A percentile compares a stretch with the other conserved stretches of the same genome.
phyloP scores from a whole-genome alignment of 2,329 filamentous ascomycete species.

The Pseudogymnoascus sp. region DNA sequence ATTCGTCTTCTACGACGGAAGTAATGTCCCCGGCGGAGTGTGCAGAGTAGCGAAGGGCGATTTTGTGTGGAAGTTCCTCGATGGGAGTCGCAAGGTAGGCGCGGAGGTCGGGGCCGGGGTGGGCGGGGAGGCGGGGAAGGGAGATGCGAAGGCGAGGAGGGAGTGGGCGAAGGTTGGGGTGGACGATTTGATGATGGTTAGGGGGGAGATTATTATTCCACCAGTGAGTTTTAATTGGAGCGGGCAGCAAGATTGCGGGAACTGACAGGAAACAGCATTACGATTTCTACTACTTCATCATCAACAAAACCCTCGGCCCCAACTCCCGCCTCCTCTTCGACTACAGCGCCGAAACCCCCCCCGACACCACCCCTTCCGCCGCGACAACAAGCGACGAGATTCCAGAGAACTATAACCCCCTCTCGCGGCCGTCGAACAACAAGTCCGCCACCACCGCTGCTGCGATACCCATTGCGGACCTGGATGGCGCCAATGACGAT shows the following conservation, averaged over 20 bases:
- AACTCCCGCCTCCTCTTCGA: slow-evolving; percentile 68
- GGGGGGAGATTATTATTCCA: slow-evolving; percentile 84
- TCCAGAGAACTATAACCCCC: slow-evolving; percentile 31
- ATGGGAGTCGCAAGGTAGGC: slow-evolving; percentile 83
- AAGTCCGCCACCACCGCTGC: slow-evolving; percentile 19
- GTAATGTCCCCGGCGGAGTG: slow-evolving; percentile 75
- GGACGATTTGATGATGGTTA: slow-evolving; percentile 89
- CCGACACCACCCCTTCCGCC: slow-evolving; percentile 11
- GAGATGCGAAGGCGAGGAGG: slow-evolving; percentile 53
- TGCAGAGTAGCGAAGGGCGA: slow-evolving; percentile 92
- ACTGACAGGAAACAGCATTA: slow-evolving; percentile 62
- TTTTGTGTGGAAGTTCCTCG: slow-evolving; percentile 84
- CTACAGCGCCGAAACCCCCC: slow-evolving; percentile 51
- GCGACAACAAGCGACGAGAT: slow-evolving; percentile 11
- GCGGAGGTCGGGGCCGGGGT: slow-evolving; percentile 70
- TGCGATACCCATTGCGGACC: slow-evolving; percentile 36
- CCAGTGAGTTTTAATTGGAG: slow-evolving; percentile 59
- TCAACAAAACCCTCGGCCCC: slow-evolving; percentile 75
- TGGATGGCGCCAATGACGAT: slow-evolving; percentile 74
- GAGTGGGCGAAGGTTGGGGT: slow-evolving; percentile 93
- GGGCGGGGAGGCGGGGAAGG: slow-evolving; percentile 49
- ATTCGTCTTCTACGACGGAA: slow-evolving; percentile 95
- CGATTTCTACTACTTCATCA: slow-evolving; percentile 93
- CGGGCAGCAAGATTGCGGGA: not conserved
- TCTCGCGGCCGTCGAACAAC: slow-evolving; percentile 31